These are phyloP conservation scores for Fusarium verticillioides DNA, from an alignment of 2,329 filamentous ascomycete genomes.

Conservation along the genomic window DNA sequence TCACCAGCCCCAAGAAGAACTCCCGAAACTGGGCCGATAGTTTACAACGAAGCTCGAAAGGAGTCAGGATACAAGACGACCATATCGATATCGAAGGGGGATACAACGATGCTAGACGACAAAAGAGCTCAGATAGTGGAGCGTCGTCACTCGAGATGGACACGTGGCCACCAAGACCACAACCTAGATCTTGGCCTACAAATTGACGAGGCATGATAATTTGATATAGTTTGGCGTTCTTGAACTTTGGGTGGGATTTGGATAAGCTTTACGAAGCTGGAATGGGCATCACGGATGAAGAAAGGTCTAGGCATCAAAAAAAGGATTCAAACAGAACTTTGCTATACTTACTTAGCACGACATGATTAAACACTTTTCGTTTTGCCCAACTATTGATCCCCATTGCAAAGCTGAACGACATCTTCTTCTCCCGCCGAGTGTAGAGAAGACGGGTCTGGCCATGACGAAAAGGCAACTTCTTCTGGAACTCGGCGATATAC, in stretches of 20 bases:
- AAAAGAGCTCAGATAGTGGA: slow-evolving; percentile 34
- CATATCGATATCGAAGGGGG: slow-evolving; percentile 38
- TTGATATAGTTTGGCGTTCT: slow-evolving; percentile 27
- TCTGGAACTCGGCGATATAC: neutral
- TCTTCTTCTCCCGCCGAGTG: neutral
- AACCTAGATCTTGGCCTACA: slow-evolving; percentile 35
- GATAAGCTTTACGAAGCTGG: slow-evolving; percentile 4
- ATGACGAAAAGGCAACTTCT: neutral
- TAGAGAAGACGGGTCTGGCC: neutral
- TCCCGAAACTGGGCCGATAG: slow-evolving; percentile 35
- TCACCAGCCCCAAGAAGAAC: slow-evolving; percentile 25
- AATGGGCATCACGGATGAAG: neutral
- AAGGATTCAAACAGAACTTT: slow-evolving; percentile 2
- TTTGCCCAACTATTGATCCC: neutral
- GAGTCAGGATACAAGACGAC: slow-evolving; percentile 40
- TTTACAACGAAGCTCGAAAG: slow-evolving; percentile 36
- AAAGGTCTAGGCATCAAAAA: neutral
- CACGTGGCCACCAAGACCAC: slow-evolving; percentile 34
- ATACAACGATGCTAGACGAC: slow-evolving; percentile 18
- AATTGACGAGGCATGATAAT: slow-evolving; percentile 7
- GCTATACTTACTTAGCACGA: neutral
- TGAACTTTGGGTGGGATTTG: neutral
- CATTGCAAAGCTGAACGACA: neutral
- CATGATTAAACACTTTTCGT: neutral
- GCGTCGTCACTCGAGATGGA: slow-evolving; percentile 40